Base-by-base conservation (phyloP, 805 yeast genomes). In the Barnettozyma salicaria region DNA sequence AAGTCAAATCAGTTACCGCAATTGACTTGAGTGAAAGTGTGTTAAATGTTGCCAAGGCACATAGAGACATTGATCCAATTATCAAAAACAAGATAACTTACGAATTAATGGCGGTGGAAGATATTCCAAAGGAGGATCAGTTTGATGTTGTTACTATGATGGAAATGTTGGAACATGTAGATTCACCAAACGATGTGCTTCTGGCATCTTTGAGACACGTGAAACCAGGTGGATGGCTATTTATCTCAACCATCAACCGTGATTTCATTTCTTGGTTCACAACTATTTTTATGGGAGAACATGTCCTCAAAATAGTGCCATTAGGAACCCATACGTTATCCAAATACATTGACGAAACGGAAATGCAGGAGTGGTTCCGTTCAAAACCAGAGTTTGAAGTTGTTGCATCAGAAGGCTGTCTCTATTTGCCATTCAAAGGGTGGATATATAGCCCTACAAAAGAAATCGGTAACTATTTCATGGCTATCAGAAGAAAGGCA, bases 111-210 rank as follows among this genome's bases (percentile, higher is more conserved):
- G 72, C 89, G 0, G 60, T 90, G 13, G 95, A 84, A 44, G 76
- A 74, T 24, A 44, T 80, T 19, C 61, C 64, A 6, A 58, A 54
- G 1, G 51, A 58, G 9, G 76, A 68, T 12, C 62, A 61, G 32
- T 90, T 63, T 58, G 95, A 92, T 54, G 58, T 89, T 3, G 78
- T 92, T 5, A 86, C 97, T 2, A 74, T 89, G 75, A 86, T 90
- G 70, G 99, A 92, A 58, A 79, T 92, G 76, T 67, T 92, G 25
- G 99, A 92, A 58, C 99, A 92, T 56, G 97, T 92, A 4, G 86
- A 84, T 40, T 72, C 76, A 42, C 98, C 99, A 0, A 62, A 85
- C 0, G 75, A 72, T 36, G 81, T 89, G 12, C 59, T 92, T 38
- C 58, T 66, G n/a, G 73, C 72, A 33, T 94, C 94, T 0, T 65